Evolutionary conservation across 179 eudicot species (phyloP).

Genomic region (Beta macrorhiza): DNA sequence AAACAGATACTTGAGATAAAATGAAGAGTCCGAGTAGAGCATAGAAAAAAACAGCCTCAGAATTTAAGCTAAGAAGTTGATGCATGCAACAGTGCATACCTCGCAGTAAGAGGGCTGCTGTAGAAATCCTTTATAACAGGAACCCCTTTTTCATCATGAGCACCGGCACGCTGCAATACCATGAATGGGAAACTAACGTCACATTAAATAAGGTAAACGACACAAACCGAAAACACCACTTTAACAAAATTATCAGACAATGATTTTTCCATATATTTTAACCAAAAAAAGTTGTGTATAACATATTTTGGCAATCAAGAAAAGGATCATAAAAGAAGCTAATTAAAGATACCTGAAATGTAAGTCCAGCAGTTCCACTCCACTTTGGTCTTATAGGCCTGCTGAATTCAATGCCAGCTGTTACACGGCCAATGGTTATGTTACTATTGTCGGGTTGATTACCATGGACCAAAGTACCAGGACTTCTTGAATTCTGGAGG

Average conservation of each 20-base stretch:
- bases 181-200: conserved; percentile 5
- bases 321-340: background rate
- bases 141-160: conserved; percentile 84
- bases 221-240: background rate
- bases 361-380: conserved; percentile 96
- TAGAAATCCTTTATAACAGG: conserved; percentile 82
- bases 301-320: background rate
- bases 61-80: background rate
- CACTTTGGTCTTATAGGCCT: conserved; percentile 94
- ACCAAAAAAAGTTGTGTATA: conserved; percentile 9
- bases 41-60: conserved; percentile 5
- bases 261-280: background rate
- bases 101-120: conserved; percentile 87
- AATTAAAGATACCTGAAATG: conserved; percentile 66
- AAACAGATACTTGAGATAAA: too few species aligned
- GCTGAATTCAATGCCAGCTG: conserved; percentile 88
- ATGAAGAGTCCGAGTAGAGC: too few species aligned
- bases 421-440: conserved; percentile 82
- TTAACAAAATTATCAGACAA: background rate
- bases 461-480: conserved; percentile 94
- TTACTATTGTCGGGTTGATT: conserved; percentile 66
- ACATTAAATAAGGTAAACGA: background rate
- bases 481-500: conserved; percentile 88
- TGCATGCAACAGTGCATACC: conserved; percentile 38
- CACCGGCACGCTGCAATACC: conserved; percentile 78